Evolutionary conservation across 768 basidiomycete species (phyloP), one percentile per base, ranked within the genome.

Genomic region (Trametes cubensis): DNA sequence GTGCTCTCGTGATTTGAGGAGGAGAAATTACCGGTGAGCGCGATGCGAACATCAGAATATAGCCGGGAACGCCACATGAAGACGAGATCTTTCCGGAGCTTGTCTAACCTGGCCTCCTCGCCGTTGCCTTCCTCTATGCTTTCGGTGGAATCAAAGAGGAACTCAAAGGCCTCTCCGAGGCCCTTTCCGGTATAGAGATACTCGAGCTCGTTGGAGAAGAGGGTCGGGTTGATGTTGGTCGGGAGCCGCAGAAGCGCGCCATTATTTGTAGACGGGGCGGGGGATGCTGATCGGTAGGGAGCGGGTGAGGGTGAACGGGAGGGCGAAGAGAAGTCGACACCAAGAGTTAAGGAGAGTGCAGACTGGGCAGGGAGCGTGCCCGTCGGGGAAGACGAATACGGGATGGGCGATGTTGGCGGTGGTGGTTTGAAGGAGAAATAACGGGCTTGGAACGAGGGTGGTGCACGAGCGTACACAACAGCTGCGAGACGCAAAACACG

Each of bases 11-110:
- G 85, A 58, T 83, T 82, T 1, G 80, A 72, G 1, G 86, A 84
- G 0, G 83, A 86, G 67, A 86, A 88, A 60, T 81, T 85, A 50
- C 88, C 88, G 0, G 85, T 83, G 62, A 95, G 83, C 0, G 88
- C 82, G 57, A 98, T 87, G 55, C 89, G 85, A 23, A 96, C 85
- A 74, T 98, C 96, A 2, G 94, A 92, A 72, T 95, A 98, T 18
- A 98, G 85, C 51, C 94, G 86, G 14, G 90, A 92, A 34, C 96
- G 79, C 96, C 95, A 98, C 94, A 95, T 96, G 79, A 89, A 97
- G 23, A 95, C 91, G 28, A 97, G 81, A 70, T 98, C 96, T 74
- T 94, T 93, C 62, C 93, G 85, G 11, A 97, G 84, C 76, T 94
- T 92, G 73, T 94, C 92, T 42, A 92, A 77, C 15, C 92, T 78